Base-by-base conservation (phyloP, 345 rosid species). In the Physaria fendleri region DNA sequence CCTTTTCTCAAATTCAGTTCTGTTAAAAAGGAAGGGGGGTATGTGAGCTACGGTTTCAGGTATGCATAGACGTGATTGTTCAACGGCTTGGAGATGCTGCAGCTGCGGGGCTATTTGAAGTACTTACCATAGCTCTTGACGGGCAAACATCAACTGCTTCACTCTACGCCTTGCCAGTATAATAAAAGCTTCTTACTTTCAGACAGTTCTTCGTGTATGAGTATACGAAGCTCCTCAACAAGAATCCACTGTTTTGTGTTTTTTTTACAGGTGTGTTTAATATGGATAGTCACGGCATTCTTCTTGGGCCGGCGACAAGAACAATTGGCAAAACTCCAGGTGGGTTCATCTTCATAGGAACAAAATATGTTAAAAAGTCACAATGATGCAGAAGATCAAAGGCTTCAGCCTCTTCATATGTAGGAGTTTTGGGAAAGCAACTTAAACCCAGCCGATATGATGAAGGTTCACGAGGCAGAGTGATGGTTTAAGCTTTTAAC, bases 41-140 rank as follows among this genome's bases (percentile, higher is more conserved):
- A 41, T 4, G 2, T 32, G 38, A 1, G 27, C 16, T 29, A 23
- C 15, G 39, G 24, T 41, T 63, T 69, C 76, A 91, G 96, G 79
- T 91, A 27, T 88, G 95, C 77, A 85, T 88, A 51, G 98, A 91
- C 38, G 95, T 91, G 41, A 74, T 91, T 45, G 88, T 91, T 62
- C 95, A 91, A 71, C 90, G 98, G 46, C 84, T 88, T 5, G 95
- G 98, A 67, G 96, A 91, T 77, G 98, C 98, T 30, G 76, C 95
- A 4, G 98, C 96, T 2, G 95, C 98, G 3, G 96, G 96, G 68
- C 77, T 91, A 77, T 91, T 81, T 41, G 82, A 83, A 71, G 57
- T 91, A 52, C 79, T 91, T 22, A 80, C 83, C 62, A 74, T 82
- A 78, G 76, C 74, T 52, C 80, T 85, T 66, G 81, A 78, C 27